Conservation (phyloP, 2,329 filamentous ascomycete species). For the Exophiala lecanii-corni region DNA sequence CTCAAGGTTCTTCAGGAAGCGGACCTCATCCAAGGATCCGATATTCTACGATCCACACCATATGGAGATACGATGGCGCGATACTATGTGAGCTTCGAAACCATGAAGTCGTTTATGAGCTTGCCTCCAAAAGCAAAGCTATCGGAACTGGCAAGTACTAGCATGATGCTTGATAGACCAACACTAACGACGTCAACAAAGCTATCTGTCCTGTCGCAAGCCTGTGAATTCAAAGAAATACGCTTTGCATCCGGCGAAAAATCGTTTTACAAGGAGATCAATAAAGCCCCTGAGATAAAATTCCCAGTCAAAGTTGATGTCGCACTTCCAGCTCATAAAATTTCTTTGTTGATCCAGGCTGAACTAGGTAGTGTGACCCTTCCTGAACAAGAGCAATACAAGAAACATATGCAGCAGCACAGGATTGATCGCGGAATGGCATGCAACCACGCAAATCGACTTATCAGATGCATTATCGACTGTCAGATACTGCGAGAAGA, state of each 20-base stretch:
- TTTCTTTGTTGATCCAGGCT: conserved; percentile 72
- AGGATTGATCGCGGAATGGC: conserved; percentile 54
- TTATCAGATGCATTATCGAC: conserved; percentile 72
- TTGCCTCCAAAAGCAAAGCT: conserved; percentile 58
- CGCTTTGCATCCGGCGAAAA: conserved; percentile 68
- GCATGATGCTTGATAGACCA: neutral
- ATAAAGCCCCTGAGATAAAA: conserved; percentile 62
- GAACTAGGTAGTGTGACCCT: conserved; percentile 64
- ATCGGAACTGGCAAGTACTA: conserved; percentile 64
- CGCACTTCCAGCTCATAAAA: conserved; percentile 64
- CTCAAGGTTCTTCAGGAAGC: conserved; percentile 60
- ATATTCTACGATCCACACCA: conserved; percentile 59
- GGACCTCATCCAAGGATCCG: conserved; percentile 50
- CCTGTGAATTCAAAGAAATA: conserved; percentile 67
- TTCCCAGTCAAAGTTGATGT: conserved; percentile 68
- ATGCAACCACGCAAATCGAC: conserved; percentile 63
- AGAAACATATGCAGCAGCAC: conserved; percentile 45
- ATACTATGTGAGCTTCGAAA: conserved; percentile 75
- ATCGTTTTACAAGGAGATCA: conserved; percentile 64
- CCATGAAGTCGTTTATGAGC: conserved; percentile 66
- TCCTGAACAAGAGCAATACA: conserved; percentile 54
- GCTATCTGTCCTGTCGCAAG: conserved; percentile 63
- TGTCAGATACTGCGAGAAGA: conserved; percentile 63
- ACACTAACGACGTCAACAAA: conserved; percentile 31
- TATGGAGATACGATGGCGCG: conserved; percentile 77